A percentile compares a stretch with the other conserved stretches of the same genome.
Conservation (phyloP, 2,329 filamentous ascomycete genomes). For the Aspergillus ibericus region DNA sequence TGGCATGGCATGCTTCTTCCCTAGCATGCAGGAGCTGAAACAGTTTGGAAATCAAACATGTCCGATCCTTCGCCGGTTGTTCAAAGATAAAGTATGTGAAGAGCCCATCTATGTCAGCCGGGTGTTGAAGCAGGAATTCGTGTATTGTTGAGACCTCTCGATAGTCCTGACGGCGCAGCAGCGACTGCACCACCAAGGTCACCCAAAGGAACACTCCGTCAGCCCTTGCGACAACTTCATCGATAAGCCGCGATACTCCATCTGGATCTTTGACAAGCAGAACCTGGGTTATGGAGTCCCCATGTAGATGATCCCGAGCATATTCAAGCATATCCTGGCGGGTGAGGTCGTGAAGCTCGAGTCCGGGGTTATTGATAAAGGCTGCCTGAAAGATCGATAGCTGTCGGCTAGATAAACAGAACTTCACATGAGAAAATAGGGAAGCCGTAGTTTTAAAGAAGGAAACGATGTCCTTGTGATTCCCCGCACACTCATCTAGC, state of each 20-base stretch:
- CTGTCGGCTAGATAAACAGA: not conserved
- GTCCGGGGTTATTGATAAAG: not conserved
- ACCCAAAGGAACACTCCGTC: not conserved
- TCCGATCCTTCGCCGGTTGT: not conserved
- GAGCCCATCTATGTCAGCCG: not conserved
- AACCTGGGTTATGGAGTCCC: not conserved
- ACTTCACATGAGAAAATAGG: not conserved
- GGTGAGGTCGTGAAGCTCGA: not conserved
- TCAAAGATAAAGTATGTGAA: not conserved
- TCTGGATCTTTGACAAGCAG: not conserved
- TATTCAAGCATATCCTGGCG: not conserved
- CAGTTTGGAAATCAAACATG: not conserved
- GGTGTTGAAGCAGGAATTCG: not conserved
- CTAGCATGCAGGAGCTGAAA: not conserved
- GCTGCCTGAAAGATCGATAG: not conserved
- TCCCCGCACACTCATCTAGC: conserved; percentile 1
- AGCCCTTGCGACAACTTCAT: not conserved
- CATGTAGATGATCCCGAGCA: not conserved
- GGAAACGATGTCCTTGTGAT: not conserved
- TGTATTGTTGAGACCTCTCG: not conserved
- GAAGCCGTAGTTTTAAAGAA: not conserved
- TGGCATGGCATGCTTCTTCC: not conserved
- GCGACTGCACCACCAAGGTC: not conserved
- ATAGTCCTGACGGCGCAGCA: not conserved
- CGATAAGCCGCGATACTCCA: not conserved